Evolutionary conservation across 768 basidiomycete genomes (phyloP).

Genomic region (Podaxis carcinomalis): DNA sequence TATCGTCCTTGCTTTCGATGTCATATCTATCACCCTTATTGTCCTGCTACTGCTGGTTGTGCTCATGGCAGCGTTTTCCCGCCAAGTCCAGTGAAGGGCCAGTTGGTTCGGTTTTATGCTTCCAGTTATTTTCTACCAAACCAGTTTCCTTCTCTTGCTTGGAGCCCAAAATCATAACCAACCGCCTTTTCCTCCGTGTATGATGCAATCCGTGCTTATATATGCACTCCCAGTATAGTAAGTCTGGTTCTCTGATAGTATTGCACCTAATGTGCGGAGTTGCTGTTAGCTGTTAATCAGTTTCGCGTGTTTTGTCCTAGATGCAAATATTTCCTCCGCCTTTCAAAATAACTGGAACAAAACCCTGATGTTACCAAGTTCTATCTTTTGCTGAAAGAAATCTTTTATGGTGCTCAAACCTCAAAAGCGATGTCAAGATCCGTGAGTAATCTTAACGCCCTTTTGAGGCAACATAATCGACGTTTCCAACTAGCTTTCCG

Average conservation of each 20-base stretch:
- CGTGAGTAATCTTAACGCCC: background rate
- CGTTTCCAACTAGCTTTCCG: background rate
- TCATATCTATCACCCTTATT: background rate
- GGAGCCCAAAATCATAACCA: conserved; percentile 19
- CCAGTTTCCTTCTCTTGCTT: conserved; percentile 20
- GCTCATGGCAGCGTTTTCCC: background rate
- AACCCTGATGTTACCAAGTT: background rate
- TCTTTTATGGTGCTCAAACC: background rate
- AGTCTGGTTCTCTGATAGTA: background rate
- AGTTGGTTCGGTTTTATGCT: conserved; percentile 21
- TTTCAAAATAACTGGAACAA: background rate
- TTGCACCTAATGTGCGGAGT: background rate
- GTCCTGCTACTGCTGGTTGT: background rate
- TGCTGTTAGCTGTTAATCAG: background rate
- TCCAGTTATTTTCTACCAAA: conserved; percentile 19
- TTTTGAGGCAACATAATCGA: background rate
- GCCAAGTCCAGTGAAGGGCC: background rate
- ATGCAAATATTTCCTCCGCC: background rate
- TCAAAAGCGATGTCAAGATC: background rate
- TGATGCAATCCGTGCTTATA: conserved; percentile 18
- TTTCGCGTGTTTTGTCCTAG: background rate
- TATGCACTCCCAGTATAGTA: background rate
- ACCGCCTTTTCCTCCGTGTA: conserved; percentile 19
- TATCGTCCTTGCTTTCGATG: background rate
- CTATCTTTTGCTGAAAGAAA: background rate